Evolutionary conservation across 305 asterid genomes (phyloP), one percentile per base, ranked within the genome.

Genomic region (Fraxinus baroniana): DNA sequence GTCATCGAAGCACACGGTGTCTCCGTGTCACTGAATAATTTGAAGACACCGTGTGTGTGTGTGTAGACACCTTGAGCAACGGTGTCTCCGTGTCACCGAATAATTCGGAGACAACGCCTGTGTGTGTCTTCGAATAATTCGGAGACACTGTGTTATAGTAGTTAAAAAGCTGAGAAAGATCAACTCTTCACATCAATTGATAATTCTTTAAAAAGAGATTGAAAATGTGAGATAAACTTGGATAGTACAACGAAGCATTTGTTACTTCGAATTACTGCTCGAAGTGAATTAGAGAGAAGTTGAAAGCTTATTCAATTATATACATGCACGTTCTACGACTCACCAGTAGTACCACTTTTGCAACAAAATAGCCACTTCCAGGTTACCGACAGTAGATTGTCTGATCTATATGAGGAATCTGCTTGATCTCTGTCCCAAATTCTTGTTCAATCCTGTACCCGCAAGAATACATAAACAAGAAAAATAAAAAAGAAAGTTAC

Each of bases 371-470:
- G 82, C 76, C 33, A 17, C 44, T 76, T 78, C 85, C 57, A 32
- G 64, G 81, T 90, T 90, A 94, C 76, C 37, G 94, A 87, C 99
- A 94, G 88, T 95, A 95, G 76, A 95, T 91, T 18, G 91, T 95
- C 83, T 91, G 97, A 88, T 94, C 97, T 81, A 95, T 95, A 30
- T 93, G 95, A 78, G 97, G 99, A 79, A 95, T 95, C 89, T 94
- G 98, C 92, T 95, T 92, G 85, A 95, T 95, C 91, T 94, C 98
- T 3, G 98, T 93, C 72, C 99, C 98, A 36, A 95, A 89, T 87
- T 95, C 98, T 89, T 94, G 98, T 82, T 95, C 99, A 86, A 95
- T 95, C 93, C 93, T 93, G 81, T 94, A 94, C 90, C 98, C 94
- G 89, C 75, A 84, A 79, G 68, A 68, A 46, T 35, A 78, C 72